These are phyloP conservation scores for Letharia lupina DNA, from an alignment of 495 filamentous ascomycete genomes.

Conservation along the genomic window DNA sequence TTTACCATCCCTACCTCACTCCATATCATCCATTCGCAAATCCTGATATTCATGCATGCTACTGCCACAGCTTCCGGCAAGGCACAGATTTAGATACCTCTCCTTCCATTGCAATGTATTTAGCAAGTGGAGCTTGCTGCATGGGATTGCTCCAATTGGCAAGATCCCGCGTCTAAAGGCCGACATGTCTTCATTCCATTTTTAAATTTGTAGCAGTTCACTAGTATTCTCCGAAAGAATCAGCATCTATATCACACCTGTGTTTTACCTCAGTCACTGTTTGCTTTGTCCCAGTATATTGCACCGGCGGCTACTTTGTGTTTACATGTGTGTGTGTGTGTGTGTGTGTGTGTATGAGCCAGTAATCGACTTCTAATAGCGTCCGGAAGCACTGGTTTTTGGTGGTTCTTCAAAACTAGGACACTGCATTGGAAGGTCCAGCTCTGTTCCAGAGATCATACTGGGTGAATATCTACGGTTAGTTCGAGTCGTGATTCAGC, in stretches of 20 bases:
- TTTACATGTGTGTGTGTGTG: neutral
- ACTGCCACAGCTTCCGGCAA: neutral
- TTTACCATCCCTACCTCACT: neutral
- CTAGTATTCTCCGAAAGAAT: neutral
- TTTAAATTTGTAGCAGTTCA: neutral
- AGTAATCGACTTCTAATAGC: neutral
- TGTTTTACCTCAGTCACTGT: neutral
- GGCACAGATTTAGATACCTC: neutral
- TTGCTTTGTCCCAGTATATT: constrained; percentile 1
- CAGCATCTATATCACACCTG: neutral
- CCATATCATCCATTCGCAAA: neutral
- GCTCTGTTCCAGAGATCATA: neutral
- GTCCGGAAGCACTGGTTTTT: neutral
- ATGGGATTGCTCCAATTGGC: constrained; percentile 1
- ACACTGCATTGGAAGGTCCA: neutral
- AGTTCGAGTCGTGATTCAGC: neutral
- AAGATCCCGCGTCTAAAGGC: constrained; percentile 2
- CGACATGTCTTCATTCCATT: constrained; percentile 5
- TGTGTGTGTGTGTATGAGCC: neutral
- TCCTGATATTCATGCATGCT: neutral
- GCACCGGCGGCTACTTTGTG: neutral
- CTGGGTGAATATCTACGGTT: neutral
- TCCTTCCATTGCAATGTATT: neutral
- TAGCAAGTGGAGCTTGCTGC: constrained; percentile 2
- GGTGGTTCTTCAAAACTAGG: neutral